These are phyloP conservation scores for Vachellia collinsii DNA, from an alignment of 306 rosid genomes.

Conservation along the genomic window DNA sequence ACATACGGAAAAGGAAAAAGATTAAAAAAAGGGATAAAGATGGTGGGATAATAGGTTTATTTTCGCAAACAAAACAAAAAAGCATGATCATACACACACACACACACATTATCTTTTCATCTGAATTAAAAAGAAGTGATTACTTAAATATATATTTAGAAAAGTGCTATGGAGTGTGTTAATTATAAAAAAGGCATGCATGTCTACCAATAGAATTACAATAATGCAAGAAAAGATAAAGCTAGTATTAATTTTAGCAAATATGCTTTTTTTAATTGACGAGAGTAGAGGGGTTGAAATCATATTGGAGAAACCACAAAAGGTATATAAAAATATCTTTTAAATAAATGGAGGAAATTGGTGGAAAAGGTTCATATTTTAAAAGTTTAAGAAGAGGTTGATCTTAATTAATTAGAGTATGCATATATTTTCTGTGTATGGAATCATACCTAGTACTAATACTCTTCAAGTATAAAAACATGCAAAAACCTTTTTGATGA, in stretches of 20 bases:
- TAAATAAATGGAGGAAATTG: no score
- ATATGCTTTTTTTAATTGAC: neutral
- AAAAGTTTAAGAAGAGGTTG: no score
- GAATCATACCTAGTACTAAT: no score
- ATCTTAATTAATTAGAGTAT: no score
- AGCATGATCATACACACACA: neutral
- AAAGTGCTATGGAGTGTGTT: neutral
- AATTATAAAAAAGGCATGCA: neutral
- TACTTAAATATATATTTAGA: no score
- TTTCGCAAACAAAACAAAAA: neutral
- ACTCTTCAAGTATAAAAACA: no score
- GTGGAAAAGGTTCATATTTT: no score
- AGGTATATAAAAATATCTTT: no score
- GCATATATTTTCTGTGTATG: no score
- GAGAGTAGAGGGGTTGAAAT: neutral
- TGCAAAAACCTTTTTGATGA: no score
- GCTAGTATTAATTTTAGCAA: neutral
- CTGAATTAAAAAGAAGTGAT: neutral
- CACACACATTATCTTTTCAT: neutral
- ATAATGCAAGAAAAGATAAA: slow-evolving; percentile 25
- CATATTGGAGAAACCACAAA: neutral
- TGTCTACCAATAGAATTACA: slow-evolving; percentile 6
- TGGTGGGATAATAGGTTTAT: neutral
- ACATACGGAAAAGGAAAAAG: neutral
- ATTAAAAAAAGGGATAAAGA: neutral